phyloP scores from a whole-genome alignment of 1,284 basidiomycete species.

The Moesziomyces parantarcticus region DNA sequence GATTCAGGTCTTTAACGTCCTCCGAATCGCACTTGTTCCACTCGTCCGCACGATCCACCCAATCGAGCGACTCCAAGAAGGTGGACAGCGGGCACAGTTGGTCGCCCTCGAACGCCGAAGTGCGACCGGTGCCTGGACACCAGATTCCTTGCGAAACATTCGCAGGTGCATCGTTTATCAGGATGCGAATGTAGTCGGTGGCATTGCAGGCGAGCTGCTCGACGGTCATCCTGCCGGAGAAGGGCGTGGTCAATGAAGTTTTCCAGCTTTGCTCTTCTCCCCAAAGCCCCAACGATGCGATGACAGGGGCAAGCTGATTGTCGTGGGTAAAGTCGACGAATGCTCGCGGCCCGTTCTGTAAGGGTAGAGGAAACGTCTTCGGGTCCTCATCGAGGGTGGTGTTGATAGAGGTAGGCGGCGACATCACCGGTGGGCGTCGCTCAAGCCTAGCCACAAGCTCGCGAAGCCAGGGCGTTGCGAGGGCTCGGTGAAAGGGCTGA shows the following conservation, averaged over 20 bases:
- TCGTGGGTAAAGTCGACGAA: slow-evolving; percentile 49
- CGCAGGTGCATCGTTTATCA: slow-evolving; percentile 34
- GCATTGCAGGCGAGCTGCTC: slow-evolving; percentile 28
- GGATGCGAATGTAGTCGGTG: slow-evolving; percentile 23
- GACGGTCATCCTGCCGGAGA: slow-evolving; percentile 33
- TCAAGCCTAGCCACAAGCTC: slow-evolving; percentile 31
- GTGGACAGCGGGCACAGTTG: slow-evolving; percentile 24
- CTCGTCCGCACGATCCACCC: slow-evolving; percentile 33
- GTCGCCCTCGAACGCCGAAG: background rate
- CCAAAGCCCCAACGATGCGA: slow-evolving; percentile 27
- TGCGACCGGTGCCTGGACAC: slow-evolving; percentile 4
- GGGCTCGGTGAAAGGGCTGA: slow-evolving; percentile 23
- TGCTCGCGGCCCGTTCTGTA: slow-evolving; percentile 11
- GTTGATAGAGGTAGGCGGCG: slow-evolving; percentile 44
- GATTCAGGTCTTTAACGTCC: background rate
- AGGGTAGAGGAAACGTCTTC: slow-evolving; percentile 24
- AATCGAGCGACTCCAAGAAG: slow-evolving; percentile 20
- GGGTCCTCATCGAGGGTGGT: slow-evolving; percentile 30
- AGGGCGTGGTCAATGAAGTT: slow-evolving; percentile 37
- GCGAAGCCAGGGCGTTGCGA: slow-evolving; percentile 42
- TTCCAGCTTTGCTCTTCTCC: slow-evolving; percentile 19
- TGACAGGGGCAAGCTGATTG: slow-evolving; percentile 49
- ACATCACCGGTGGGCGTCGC: slow-evolving; percentile 23
- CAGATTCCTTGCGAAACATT: slow-evolving; percentile 7
- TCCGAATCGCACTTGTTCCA: slow-evolving; percentile 43